These are phyloP conservation scores for Globisporangium cederbergense DNA, from an alignment of 352 stramenopile genomes.

Conservation along the genomic window DNA sequence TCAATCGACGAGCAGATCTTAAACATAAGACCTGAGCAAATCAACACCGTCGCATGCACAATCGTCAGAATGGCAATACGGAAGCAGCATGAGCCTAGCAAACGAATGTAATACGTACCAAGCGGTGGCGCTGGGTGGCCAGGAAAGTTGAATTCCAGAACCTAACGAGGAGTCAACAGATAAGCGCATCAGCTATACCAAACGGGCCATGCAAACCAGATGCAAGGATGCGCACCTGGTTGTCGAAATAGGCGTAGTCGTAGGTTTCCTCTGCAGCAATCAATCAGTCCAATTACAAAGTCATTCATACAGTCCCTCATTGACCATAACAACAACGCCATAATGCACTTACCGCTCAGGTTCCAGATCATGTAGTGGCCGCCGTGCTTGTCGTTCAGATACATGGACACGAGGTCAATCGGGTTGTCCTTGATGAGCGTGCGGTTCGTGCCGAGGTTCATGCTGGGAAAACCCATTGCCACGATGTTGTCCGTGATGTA, in stretches of 20 bases:
- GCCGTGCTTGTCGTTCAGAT: conserved; percentile 92
- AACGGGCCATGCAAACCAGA: no score
- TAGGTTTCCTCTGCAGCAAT: conserved; percentile 90
- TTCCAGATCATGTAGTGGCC: conserved; percentile 99
- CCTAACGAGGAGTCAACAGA: conserved; percentile 16
- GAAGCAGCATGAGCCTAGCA: no score
- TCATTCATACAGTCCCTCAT: conserved; percentile 3
- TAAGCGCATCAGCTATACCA: neutral
- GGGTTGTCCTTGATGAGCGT: conserved; percentile 83
- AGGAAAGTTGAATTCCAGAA: conserved; percentile 97
- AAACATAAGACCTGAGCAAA: conserved; percentile 83
- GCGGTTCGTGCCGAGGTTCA: conserved; percentile 74
- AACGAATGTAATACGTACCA: conserved; percentile 30
- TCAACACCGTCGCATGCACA: neutral
- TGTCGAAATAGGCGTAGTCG: conserved; percentile 93
- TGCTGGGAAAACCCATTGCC: conserved; percentile 90
- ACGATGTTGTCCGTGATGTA: conserved; percentile 89
- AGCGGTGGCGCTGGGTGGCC: conserved; percentile 95
- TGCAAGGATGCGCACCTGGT: conserved; percentile 56
- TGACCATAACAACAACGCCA: neutral
- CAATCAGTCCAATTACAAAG: conserved; percentile 2
- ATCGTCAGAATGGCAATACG: neutral
- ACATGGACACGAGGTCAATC: conserved; percentile 90
- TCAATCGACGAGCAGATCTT: conserved; percentile 98
- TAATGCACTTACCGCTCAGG: conserved; percentile 62